These are phyloP conservation scores for Aspergillus calidoustus DNA, from an alignment of 2,329 filamentous ascomycete genomes.

Conservation along the genomic window DNA sequence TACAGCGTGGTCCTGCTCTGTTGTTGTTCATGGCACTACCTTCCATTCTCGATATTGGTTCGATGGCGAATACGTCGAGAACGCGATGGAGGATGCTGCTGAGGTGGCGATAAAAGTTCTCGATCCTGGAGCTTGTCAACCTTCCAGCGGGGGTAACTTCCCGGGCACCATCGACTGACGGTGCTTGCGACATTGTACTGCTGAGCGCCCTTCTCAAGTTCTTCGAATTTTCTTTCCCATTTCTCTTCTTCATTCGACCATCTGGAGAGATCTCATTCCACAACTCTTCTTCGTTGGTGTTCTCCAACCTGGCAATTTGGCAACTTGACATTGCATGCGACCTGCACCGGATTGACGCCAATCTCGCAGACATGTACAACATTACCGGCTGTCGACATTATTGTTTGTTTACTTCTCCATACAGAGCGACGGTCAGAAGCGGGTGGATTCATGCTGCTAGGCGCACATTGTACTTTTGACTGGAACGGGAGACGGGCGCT, in stretches of 20 bases:
- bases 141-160: constrained; percentile 12
- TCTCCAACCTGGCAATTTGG: not conserved
- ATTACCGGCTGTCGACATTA: constrained; percentile 26
- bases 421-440: constrained; percentile 6
- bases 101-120: constrained; percentile 65
- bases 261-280: not conserved
- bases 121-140: constrained; percentile 21
- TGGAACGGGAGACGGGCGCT: constrained; percentile 3
- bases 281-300: not conserved
- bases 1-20: constrained; percentile 86
- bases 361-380: constrained; percentile 30
- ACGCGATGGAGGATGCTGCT: constrained; percentile 88
- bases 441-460: constrained; percentile 8
- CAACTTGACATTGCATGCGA: constrained; percentile 21
- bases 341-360: constrained; percentile 29
- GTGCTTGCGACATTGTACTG: constrained; percentile 13
- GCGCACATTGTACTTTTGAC: not conserved
- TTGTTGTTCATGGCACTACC: constrained; percentile 69
- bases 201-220: constrained; percentile 3
- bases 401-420: constrained; percentile 13
- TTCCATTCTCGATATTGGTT: constrained; percentile 87
- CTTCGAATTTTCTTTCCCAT: constrained; percentile 1
- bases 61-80: constrained; percentile 84
- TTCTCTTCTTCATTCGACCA: constrained; percentile 2
- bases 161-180: constrained; percentile 2